Evolutionary conservation across 345 rosid species (phyloP).

Genomic region (Hevea brasiliensis): DNA sequence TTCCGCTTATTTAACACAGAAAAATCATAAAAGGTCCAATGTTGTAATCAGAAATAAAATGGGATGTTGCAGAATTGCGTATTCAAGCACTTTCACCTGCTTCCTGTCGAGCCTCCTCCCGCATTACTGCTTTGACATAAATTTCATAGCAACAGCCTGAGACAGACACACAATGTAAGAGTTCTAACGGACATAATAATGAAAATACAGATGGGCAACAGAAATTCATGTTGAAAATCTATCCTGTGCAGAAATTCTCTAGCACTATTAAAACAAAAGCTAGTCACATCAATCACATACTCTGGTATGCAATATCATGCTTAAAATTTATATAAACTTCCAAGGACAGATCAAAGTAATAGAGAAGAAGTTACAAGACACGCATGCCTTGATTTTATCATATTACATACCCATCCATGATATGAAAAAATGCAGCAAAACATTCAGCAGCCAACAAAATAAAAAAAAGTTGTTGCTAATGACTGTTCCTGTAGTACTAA

Average conservation of each 20-base stretch:
- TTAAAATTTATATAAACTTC: background rate
- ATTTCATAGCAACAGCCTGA: slow-evolving; percentile 98
- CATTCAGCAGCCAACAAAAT: no score
- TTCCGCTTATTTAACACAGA: slow-evolving; percentile 24
- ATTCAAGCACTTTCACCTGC: slow-evolving; percentile 36
- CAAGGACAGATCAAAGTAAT: background rate
- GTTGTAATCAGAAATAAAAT: slow-evolving; percentile 10
- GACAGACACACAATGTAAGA: slow-evolving; percentile 4
- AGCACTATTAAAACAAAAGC: no score
- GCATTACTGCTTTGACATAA: slow-evolving; percentile 67
- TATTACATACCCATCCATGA: background rate
- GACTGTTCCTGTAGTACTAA: background rate
- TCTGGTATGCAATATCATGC: background rate
- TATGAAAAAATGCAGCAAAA: background rate
- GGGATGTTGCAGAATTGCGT: slow-evolving; percentile 1
- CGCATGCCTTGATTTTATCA: background rate
- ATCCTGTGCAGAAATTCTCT: background rate
- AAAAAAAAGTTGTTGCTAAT: background rate
- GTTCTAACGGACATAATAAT: background rate
- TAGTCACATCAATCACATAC: no score
- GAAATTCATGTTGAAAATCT: background rate
- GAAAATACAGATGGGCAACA: no score
- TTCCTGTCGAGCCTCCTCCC: slow-evolving; percentile 67
- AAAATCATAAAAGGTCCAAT: background rate
- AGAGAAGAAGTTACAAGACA: background rate